These are phyloP conservation scores for Saccharomycopsis crataegensis DNA, from an alignment of 1,139 yeast genomes.

Conservation along the genomic window DNA sequence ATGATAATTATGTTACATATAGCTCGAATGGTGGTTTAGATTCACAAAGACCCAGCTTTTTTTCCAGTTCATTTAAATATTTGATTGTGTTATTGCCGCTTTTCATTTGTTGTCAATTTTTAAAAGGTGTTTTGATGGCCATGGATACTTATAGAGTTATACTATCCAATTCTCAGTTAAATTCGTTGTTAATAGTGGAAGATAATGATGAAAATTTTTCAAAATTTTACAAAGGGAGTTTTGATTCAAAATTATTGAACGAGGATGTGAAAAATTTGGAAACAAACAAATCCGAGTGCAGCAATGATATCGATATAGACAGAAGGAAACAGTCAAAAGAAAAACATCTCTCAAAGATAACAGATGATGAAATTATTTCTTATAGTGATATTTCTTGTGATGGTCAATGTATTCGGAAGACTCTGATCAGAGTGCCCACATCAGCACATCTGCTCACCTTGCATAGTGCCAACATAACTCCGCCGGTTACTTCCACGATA, in stretches of 20 bases:
- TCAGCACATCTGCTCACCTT: constrained; percentile 4
- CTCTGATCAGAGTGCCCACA: neutral
- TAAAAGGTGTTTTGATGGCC: constrained; percentile 4
- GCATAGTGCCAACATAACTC: constrained; percentile 17
- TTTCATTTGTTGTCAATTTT: neutral
- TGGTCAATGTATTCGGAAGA: neutral
- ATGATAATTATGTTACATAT: neutral
- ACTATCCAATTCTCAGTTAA: neutral
- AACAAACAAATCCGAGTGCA: neutral
- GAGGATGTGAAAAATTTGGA: too few species aligned
- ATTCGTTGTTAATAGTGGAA: neutral
- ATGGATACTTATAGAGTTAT: neutral
- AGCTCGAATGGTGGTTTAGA: too few species aligned
- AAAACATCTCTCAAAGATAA: neutral
- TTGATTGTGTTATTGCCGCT: constrained; percentile 1
- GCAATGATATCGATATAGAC: neutral
- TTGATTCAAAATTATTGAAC: too few species aligned
- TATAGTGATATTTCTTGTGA: neutral
- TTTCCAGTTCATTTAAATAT: neutral
- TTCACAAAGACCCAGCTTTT: neutral
- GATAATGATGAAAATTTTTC: too few species aligned
- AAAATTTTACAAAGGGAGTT: too few species aligned
- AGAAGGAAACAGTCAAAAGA: neutral
- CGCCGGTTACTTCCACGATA: constrained; percentile 5
- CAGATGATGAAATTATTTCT: neutral